Base-by-base conservation (phyloP, 345 rosid species). In the Acer yangbiense region DNA sequence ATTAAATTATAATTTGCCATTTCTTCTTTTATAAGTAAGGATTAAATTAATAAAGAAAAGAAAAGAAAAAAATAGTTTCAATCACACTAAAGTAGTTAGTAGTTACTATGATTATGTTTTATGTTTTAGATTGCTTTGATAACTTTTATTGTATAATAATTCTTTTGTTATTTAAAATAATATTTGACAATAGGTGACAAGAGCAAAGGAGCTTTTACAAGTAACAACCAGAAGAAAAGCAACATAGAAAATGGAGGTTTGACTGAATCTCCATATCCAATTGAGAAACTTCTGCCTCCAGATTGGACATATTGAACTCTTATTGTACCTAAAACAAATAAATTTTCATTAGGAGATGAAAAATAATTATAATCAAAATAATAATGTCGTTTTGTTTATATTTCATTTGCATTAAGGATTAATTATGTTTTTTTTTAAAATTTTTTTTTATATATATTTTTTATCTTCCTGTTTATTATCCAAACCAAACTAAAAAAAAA, bases 241-340 rank as follows among this genome's bases (percentile, higher is more conserved):
- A 9, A 29, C 35, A 7, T 21, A 8, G 43, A 62, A 27, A 9
- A 61, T 55, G 27, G 48, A 18, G 29, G 2, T 10, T 6, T 16
- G 16, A 57, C 17, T 25, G 54, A 60, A 35, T 35, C 39, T n/a
- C 41, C 9, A 43, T 9, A 23, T 63, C 60, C 69, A 44, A 12
- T 39, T 9, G 60, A 13, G 62, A 46, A 27, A 9, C 29, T 60
- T n/a, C 65, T 64, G 62, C 63, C 77, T 2, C 50, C 50, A 41
- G 77, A 74, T 63, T 74, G 70, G 70, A 29, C 27, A 9, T 74
- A 50, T 9, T 62, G 43, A 52, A 14, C 25, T 71, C 46, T 23
- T 43, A 1, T 43, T 43, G 46, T 65, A 10, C 44, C 48, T 6
- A 3, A 23, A 32, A n/a, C 12, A 58, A 72, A 54, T 54, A 54